These are phyloP conservation scores for Fusarium xylarioides DNA, from an alignment of 2,329 filamentous ascomycete species.

Conservation along the genomic window DNA sequence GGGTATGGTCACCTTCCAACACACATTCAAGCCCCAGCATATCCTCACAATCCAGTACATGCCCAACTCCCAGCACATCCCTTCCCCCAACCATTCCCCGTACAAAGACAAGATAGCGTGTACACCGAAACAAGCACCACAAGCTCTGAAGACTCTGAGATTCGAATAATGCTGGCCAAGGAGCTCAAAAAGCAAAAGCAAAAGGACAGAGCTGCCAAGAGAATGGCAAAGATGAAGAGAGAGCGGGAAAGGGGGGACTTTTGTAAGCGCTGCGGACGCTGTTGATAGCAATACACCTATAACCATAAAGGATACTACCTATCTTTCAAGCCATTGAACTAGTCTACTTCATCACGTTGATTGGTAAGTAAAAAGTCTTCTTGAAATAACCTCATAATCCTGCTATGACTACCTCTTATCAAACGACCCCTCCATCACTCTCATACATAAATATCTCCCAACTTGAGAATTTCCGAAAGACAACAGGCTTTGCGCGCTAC, in stretches of 20 bases:
- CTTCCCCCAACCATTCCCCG: neutral
- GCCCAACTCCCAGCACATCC: neutral
- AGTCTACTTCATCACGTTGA: neutral
- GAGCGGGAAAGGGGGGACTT: neutral
- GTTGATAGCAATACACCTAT: neutral
- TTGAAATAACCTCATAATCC: neutral
- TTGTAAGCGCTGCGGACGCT: neutral
- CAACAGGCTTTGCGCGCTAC: rapidly evolving
- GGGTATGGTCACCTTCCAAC: neutral
- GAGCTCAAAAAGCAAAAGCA: neutral
- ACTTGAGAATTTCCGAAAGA: neutral
- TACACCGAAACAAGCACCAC: neutral
- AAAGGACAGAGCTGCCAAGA: neutral
- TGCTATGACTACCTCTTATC: neutral
- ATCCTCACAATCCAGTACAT: neutral
- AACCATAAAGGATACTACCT: neutral
- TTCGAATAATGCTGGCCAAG: neutral
- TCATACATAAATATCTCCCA: neutral
- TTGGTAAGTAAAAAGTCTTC: neutral
- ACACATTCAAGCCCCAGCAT: rapidly evolving
- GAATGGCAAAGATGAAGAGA: neutral
- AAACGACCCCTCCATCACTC: neutral
- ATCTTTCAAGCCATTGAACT: neutral
- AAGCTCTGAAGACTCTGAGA: neutral
- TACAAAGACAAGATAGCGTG: neutral